Base-by-base conservation (phyloP, 768 basidiomycete genomes). In the Hygrophoropsis aurantiaca region DNA sequence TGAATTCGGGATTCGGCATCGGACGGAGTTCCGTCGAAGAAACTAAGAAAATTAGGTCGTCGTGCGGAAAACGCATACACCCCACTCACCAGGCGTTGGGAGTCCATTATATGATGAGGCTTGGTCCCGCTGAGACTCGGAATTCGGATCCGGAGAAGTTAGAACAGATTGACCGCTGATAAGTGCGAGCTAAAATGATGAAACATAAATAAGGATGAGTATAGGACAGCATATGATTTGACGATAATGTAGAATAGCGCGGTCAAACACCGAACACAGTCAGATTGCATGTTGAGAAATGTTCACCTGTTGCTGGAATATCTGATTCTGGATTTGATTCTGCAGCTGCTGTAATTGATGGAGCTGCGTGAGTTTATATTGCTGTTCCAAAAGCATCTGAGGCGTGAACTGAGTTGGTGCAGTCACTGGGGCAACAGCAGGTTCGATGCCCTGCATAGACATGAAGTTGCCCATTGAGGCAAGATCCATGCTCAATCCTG, bases 261-360 rank as follows among this genome's bases (percentile, higher is more conserved):
- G 55, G 61, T 65, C 46, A 30, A 11, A 44, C 21, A 49, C 9
- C 5, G 45, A 16, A 19, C 9, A 42, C 20, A 42, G 40, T 23
- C 37, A 45, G 41, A 52, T 51, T 44, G 43, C 46, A 24, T 2
- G 15, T 37, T 39, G 45, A 42, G 46, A 46, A 40, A 40, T 42
- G 61, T 79, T 51, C 47, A 86, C 91, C 83, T 93, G 91, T 61
- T 93, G 90, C 58, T 93, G 90, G 49, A 92, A 88, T 50, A 91
- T 87, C 72, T 90, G 86, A 47, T 84, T 83, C 62, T 94, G 88
- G 47, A 91, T 87, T 69, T 90, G 86, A 49, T 85, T 84, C 59
- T 94, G 88, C 11, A 85, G 71, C 61, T 87, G 82, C 59, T 86
- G 87, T 8, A 87, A 71, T 61, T 87, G 83, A 51, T 87, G 90